phyloP scores from a whole-genome alignment of 2,329 filamentous ascomycete genomes.

The Phialophora chinensis region DNA sequence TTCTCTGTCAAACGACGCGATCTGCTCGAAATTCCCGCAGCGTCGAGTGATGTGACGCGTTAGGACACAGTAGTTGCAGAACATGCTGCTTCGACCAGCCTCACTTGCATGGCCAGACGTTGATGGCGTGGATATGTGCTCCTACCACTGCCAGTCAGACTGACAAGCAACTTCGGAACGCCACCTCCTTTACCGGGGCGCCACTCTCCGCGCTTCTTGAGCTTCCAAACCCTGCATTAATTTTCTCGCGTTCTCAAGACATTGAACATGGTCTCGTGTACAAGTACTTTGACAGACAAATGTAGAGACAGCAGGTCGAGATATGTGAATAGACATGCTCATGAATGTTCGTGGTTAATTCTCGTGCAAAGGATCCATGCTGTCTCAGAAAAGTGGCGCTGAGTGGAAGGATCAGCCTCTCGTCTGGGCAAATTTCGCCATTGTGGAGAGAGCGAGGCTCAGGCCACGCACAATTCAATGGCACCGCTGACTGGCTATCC shows the following conservation, averaged over 20 bases:
- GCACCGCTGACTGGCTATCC: background rate
- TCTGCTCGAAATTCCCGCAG: background rate
- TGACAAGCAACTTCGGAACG: background rate
- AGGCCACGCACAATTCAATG: background rate
- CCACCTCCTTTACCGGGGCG: background rate
- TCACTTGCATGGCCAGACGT: background rate
- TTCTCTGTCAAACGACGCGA: background rate
- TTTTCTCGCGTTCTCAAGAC: background rate
- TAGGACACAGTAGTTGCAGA: too few relatives aligned
- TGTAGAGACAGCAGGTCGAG: background rate
- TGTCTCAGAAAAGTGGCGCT: background rate
- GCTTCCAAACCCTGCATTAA: background rate
- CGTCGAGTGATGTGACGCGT: background rate
- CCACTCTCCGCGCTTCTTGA: background rate
- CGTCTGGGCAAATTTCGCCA: background rate
- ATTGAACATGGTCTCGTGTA: background rate
- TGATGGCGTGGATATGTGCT: background rate
- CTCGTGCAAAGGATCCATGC: background rate
- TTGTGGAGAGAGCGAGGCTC: background rate
- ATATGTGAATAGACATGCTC: background rate
- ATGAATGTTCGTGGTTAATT: background rate
- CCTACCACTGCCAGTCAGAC: background rate
- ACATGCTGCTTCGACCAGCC: background rate
- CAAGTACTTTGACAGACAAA: background rate
- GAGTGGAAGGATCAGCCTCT: background rate